Evolutionary conservation across 345 rosid species (phyloP).

Genomic region (Erodium maritimum): DNA sequence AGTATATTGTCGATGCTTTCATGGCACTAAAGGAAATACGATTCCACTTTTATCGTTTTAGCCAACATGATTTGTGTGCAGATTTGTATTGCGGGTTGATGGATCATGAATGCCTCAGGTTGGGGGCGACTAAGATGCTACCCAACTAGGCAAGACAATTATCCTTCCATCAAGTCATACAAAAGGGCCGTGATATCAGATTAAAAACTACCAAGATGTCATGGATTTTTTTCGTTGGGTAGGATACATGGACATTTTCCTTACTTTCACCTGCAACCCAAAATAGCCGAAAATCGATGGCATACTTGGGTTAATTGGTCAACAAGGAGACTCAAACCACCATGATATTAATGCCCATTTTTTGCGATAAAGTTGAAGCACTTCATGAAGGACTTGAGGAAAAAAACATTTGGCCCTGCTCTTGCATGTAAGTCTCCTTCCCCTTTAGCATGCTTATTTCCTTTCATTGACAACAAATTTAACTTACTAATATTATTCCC

Average conservation of each 20-base stretch:
- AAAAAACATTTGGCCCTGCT: neutral
- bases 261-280: slow-evolving; percentile 9
- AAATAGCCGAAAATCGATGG: slow-evolving; percentile 6
- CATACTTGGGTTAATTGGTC: neutral
- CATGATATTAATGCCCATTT: neutral
- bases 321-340: neutral
- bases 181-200: neutral
- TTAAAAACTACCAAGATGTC: slow-evolving; percentile 13
- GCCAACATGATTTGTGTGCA: neutral
- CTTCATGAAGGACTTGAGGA: neutral
- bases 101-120: slow-evolving; percentile 1
- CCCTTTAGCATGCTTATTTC: no score
- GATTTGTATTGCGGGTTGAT: neutral
- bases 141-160: neutral
- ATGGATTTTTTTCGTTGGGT: slow-evolving; percentile 10
- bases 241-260: slow-evolving; percentile 5
- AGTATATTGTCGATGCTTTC: slow-evolving; percentile 1
- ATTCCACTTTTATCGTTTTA: neutral
- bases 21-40: neutral
- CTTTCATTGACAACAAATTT: no score
- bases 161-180: neutral
- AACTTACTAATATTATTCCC: no score
- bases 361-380: neutral
- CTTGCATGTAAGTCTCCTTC: neutral
- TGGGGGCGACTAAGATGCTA: neutral